These are phyloP conservation scores for Bretschneidera sinensis DNA, from an alignment of 345 rosid species.

Conservation along the genomic window DNA sequence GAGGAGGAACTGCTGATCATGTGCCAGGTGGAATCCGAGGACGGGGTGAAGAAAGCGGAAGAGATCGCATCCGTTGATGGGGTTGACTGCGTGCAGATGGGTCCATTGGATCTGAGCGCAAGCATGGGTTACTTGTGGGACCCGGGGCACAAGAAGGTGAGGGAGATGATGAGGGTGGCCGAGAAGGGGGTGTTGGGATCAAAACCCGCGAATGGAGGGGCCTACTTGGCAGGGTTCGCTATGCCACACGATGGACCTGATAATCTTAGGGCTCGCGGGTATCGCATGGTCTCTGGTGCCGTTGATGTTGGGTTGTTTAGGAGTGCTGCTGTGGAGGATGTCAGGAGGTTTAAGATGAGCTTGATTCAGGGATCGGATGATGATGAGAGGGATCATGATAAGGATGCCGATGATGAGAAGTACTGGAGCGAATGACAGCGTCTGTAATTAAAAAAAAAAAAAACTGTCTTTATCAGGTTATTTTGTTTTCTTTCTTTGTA, in stretches of 20 bases:
- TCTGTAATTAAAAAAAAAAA: neutral
- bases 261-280: slow-evolving; percentile 55
- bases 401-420: slow-evolving; percentile 35
- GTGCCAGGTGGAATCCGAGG: slow-evolving; percentile 88
- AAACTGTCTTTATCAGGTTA: slow-evolving; percentile 5
- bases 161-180: slow-evolving; percentile 53
- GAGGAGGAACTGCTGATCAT: slow-evolving; percentile 65
- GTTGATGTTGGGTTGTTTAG: slow-evolving; percentile 76
- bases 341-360: slow-evolving; percentile 61
- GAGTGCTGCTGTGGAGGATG: slow-evolving; percentile 68
- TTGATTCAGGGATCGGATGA: slow-evolving; percentile 29
- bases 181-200: slow-evolving; percentile 63
- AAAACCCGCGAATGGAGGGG: slow-evolving; percentile 39
- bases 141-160: slow-evolving; percentile 86
- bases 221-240: slow-evolving; percentile 63
- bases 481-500: neutral
- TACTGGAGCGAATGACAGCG: slow-evolving; percentile 35
- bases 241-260: slow-evolving; percentile 66
- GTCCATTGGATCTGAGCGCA: slow-evolving; percentile 89
- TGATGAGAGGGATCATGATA: slow-evolving; percentile 23
- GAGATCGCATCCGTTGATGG: slow-evolving; percentile 83
- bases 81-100: slow-evolving; percentile 92
- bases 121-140: slow-evolving; percentile 89
- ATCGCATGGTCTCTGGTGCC: slow-evolving; percentile 68
- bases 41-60: slow-evolving; percentile 56